Percentiles rank a stretch among this genome's conserved stretches.
phyloP scores from a whole-genome alignment of 345 rosid species.

The Populus nigra region DNA sequence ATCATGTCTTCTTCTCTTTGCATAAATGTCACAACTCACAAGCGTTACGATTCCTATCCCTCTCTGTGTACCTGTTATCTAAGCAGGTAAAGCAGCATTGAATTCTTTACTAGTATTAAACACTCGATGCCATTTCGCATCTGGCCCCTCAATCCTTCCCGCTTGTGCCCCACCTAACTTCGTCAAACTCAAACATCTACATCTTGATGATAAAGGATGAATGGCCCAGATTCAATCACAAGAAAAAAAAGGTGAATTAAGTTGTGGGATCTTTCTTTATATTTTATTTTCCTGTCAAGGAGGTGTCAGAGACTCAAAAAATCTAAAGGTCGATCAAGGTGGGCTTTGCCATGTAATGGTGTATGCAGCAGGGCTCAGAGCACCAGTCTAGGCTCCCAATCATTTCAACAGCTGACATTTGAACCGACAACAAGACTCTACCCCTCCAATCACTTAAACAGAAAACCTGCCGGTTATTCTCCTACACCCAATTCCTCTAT shows the following conservation, averaged over 20 bases:
- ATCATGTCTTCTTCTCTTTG: too few relatives aligned
- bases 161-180: background rate
- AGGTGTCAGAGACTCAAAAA: background rate
- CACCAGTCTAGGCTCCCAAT: conserved; percentile 43
- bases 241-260: background rate
- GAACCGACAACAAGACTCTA: conserved; percentile 38
- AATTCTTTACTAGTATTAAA: background rate
- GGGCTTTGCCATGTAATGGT: background rate
- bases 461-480: conserved; percentile 60
- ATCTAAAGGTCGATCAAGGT: background rate
- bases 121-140: background rate
- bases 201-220: background rate
- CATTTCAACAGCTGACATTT: conserved; percentile 62
- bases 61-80: background rate
- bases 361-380: background rate
- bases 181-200: background rate
- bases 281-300: background rate
- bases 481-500: conserved; percentile 39
- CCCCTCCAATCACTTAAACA: conserved; percentile 17
- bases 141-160: background rate
- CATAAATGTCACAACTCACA: background rate
- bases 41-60: conserved; percentile 5
- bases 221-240: background rate
- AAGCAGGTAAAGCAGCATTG: conserved; percentile 5
- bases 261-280: background rate